Percentiles rank a stretch among this genome's conserved stretches.
Conservation (phyloP, 2,329 filamentous ascomycete genomes). For the Venturiaceae sp. region DNA sequence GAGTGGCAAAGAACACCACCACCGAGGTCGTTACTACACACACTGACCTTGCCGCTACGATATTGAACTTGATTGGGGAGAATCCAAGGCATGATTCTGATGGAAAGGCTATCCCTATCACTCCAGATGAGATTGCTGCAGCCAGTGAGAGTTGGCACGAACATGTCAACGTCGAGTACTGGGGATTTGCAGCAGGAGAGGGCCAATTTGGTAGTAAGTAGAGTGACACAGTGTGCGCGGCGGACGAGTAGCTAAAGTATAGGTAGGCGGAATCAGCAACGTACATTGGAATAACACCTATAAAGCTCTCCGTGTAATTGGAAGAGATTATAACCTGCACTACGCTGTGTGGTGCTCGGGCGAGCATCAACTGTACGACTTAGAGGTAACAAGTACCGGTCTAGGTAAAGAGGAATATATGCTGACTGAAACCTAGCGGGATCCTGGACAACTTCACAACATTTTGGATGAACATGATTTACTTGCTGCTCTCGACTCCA, state of each 20-base stretch:
- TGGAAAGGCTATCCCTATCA: conserved; percentile 23
- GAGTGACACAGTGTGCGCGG: background rate
- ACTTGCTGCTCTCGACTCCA: background rate
- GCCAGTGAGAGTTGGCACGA: conserved; percentile 16
- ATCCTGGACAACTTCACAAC: conserved; percentile 6
- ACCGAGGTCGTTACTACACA: conserved; percentile 26
- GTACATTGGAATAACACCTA: conserved; percentile 4
- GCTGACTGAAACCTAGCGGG: background rate
- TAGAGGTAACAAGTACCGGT: background rate
- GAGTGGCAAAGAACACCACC: conserved; percentile 17
- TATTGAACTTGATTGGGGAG: conserved; percentile 22
- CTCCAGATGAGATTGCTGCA: conserved; percentile 8
- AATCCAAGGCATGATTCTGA: conserved; percentile 21
- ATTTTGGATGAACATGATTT: background rate
- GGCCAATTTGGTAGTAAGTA: conserved; percentile 5
- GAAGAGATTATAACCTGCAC: background rate
- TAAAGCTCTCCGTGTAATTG: conserved; percentile 6
- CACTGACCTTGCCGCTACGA: conserved; percentile 29
- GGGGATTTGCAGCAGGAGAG: conserved; percentile 18
- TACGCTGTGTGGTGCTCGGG: conserved; percentile 6
- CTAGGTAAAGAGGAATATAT: background rate
- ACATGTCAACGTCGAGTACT: conserved; percentile 31
- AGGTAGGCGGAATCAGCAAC: background rate
- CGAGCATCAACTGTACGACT: conserved; percentile 7
- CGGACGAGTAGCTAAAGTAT: background rate